Conservation (phyloP, 805 yeast genomes). For the Lipomyces starkeyi region DNA sequence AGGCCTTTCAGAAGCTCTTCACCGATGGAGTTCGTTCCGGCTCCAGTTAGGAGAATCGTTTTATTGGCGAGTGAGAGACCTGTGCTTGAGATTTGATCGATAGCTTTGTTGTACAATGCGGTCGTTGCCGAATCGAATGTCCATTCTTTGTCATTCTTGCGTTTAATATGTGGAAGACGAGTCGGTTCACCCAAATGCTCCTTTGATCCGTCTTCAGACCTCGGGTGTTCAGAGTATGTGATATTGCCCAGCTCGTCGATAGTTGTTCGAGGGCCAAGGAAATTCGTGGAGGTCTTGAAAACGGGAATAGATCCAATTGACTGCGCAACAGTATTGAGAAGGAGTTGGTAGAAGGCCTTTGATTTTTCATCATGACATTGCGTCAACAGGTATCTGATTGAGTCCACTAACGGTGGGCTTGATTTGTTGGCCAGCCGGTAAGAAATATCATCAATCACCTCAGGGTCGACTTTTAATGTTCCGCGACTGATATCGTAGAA, state of each 20-base stretch:
- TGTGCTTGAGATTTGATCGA: constrained; percentile 90
- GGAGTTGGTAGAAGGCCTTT: constrained; percentile 86
- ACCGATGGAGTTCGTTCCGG: constrained; percentile 98
- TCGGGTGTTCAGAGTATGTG: neutral
- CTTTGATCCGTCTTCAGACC: too few species aligned
- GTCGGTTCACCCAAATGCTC: constrained; percentile 63
- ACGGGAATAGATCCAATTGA: constrained; percentile 86
- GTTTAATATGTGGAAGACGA: constrained; percentile 91
- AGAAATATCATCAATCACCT: constrained; percentile 94
- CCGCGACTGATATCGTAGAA: constrained; percentile 96
- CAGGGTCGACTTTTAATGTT: constrained; percentile 81
- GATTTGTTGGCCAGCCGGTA: constrained; percentile 97
- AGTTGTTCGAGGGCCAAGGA: neutral
- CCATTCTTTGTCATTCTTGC: constrained; percentile 79
- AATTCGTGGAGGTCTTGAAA: neutral
- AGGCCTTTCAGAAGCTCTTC: constrained; percentile 94
- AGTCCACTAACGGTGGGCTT: constrained; percentile 86
- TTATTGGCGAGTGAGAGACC: constrained; percentile 89
- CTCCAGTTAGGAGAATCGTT: constrained; percentile 92
- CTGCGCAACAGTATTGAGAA: constrained; percentile 90
- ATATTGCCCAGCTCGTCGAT: neutral
- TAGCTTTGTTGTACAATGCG: constrained; percentile 78
- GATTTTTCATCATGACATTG: constrained; percentile 84
- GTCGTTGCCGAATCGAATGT: constrained; percentile 78
- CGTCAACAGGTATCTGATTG: constrained; percentile 91